Evolutionary conservation across 176 grass and related monocot genomes (phyloP), one percentile per base, ranked within the genome.

Genomic region (Bromus sterilis): DNA sequence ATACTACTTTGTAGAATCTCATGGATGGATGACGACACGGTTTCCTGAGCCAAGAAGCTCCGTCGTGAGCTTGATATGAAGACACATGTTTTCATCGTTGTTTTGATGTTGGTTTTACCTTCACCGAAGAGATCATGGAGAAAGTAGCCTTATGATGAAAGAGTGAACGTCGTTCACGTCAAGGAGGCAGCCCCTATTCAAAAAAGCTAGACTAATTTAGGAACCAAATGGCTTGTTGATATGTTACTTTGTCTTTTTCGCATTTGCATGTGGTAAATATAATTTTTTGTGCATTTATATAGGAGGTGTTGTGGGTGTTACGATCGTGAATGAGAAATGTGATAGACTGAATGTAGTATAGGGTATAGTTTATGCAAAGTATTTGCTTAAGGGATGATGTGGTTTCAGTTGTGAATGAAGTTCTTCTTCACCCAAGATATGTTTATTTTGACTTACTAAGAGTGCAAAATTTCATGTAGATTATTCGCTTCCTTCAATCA

Each of bases 221-320:
- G 75, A 92, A 98, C 72, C 92, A 91, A 79, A 91, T 98, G 48
- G 86, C 90, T 53, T 98, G 90, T 68, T 95, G 86, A 93, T 82
- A 66, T 40, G n/a, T 59, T 86, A 1, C 4, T 44, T 21, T 2
- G 14, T 33, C 74, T 82, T 74, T 82, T 39, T 20, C 25, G 18
- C 49, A 43, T 79, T 21, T 21, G 7, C 14, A 9, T 78, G 53
- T 40, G 20, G 46, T 42, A 43, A 13, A 30, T 53, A 76, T 9
- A 80, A 62, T 63, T 35, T 75, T 30, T 51, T 89, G 77, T 85
- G 53, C 41, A 80, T 59, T 61, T 33, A 56, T 33, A 60, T 80
- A 39, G 53, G 70, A 23, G 26, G 15, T 74, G 59, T 7, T 40
- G 70, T 51, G 77, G 30, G 34, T 24, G 57, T 43, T 55, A 43